Percentiles rank a stretch among this genome's conserved stretches.
Conservation (phyloP, 495 filamentous ascomycete genomes). For the Friedmanniomyces simplex region DNA sequence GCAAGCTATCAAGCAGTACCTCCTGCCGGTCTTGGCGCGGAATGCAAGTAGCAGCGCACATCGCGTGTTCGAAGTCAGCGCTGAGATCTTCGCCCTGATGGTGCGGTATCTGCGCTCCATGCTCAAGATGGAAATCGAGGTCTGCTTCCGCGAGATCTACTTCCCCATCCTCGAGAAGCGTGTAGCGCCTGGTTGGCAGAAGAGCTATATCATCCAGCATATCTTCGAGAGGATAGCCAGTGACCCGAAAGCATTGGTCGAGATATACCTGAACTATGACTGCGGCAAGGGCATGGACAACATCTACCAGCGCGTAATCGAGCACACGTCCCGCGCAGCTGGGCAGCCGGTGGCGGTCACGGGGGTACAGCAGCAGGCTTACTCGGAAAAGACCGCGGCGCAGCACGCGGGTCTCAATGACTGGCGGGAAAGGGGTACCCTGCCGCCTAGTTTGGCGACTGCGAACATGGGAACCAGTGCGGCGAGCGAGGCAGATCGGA, state of each 20-base stretch:
- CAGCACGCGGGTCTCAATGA: slow-evolving; percentile 41
- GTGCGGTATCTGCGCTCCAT: slow-evolving; percentile 84
- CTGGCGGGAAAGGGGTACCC: slow-evolving; percentile 72
- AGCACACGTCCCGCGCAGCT: slow-evolving; percentile 78
- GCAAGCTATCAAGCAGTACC: slow-evolving; percentile 92
- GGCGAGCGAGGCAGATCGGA: slow-evolving; percentile 40
- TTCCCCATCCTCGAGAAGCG: slow-evolving; percentile 82
- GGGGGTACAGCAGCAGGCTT: slow-evolving; percentile 68
- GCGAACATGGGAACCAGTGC: slow-evolving; percentile 45
- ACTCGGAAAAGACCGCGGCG: slow-evolving; percentile 49
- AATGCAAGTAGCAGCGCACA: slow-evolving; percentile 91
- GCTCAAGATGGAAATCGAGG: slow-evolving; percentile 98
- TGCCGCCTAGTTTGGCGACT: slow-evolving; percentile 77
- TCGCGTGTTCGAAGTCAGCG: slow-evolving; percentile 86
- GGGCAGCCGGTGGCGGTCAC: slow-evolving; percentile 65
- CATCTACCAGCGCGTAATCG: slow-evolving; percentile 87
- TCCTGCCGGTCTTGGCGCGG: slow-evolving; percentile 84
- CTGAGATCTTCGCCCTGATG: slow-evolving; percentile 97
- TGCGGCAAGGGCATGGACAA: slow-evolving; percentile 92
- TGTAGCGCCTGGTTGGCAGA: slow-evolving; percentile 78
- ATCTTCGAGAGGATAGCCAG: slow-evolving; percentile 72
- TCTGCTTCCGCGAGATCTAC: slow-evolving; percentile 97
- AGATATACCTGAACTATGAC: slow-evolving; percentile 97
- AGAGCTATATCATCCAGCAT: slow-evolving; percentile 71
- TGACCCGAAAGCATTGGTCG: slow-evolving; percentile 81